Evolutionary conservation across 2,329 filamentous ascomycete species (phyloP), one percentile per base, ranked within the genome.

Genomic region (Colletotrichum sp.): DNA sequence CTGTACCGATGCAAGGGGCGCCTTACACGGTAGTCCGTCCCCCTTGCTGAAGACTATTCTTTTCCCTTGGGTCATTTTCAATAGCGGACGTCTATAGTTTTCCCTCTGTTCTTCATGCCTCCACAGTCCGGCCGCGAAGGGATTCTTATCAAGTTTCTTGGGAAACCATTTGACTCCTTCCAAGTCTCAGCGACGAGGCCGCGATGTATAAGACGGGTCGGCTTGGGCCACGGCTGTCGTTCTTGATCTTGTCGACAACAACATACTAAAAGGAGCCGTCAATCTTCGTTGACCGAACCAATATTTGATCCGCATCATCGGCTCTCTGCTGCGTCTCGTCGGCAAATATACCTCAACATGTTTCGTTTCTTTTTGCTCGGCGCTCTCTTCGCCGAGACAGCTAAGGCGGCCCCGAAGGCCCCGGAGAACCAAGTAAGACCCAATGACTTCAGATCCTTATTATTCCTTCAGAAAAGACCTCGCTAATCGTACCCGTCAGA

Each of bases 31-130:
- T n/a, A 6, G 13, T 16, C 28, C 59, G 16, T 16, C 28, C 59
- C 72, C 73, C 73, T 76, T 76, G 49, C 70, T n/a, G 34, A 28
- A 49, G 57, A 59, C 73, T 65, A 73, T 73, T 9, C 8, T 28
- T 30, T 28, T 72, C 18, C 30, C 34, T 18, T 26, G 26, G 60
- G 5, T 12, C 15, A 28, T 8, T 49, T 57, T 26, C 60, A 65
- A 62, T 72, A 69, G 52, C 44, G 21, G 21, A 24, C 12, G 21
- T 30, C 32, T 28, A 64, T 76, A 76, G 70, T 67, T 24, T 63
- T 28, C 63, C 63, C 73, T 69, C 73, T 73, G 26, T 76, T 69
- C 63, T 52, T 49, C 10, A 49, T 12, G 21, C 15, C n/a, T 44
- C 55, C 39, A 13, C 30, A 18, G 6, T 18, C 10, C 28, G 30